These are phyloP conservation scores for Candida tetrigidarum DNA, from an alignment of 1,139 yeast genomes.

Conservation along the genomic window DNA sequence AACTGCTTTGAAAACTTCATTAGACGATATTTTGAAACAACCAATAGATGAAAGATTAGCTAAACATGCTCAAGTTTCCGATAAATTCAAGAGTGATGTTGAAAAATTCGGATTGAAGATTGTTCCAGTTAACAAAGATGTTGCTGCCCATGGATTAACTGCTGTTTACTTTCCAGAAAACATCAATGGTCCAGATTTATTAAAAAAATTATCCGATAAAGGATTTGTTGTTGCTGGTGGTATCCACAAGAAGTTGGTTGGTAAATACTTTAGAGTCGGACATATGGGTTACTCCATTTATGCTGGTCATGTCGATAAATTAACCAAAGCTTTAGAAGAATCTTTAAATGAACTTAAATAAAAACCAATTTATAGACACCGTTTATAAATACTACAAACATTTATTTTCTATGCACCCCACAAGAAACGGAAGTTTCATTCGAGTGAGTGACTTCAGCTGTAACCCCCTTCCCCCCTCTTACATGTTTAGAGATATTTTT, in stretches of 20 bases:
- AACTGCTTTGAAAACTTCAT: slow-evolving; percentile 78
- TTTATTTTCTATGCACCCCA: neutral
- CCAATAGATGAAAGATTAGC: slow-evolving; percentile 66
- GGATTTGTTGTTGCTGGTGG: slow-evolving; percentile 93
- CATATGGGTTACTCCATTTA: slow-evolving; percentile 80
- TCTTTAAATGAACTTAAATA: slow-evolving; percentile 36
- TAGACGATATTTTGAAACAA: slow-evolving; percentile 67
- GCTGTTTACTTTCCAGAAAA: slow-evolving; percentile 86
- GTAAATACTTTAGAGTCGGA: slow-evolving; percentile 90
- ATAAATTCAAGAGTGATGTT: slow-evolving; percentile 62
- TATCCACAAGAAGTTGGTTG: slow-evolving; percentile 78
- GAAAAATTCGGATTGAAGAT: slow-evolving; percentile 66
- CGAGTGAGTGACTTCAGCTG: too few relatives aligned
- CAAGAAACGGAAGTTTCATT: too few relatives aligned
- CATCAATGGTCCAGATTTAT: slow-evolving; percentile 67
- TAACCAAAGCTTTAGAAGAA: slow-evolving; percentile 41
- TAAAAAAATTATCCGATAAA: slow-evolving; percentile 55
- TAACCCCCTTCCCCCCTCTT: too few relatives aligned
- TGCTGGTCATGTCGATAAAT: slow-evolving; percentile 46
- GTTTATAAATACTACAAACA: neutral
- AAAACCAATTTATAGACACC: slow-evolving; percentile 2
- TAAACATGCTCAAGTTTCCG: slow-evolving; percentile 65
- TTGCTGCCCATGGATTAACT: slow-evolving; percentile 87
- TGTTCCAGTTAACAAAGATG: slow-evolving; percentile 61
- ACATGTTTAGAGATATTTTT: too few relatives aligned